These are phyloP conservation scores for Aquilaria yunnanensis DNA, from an alignment of 345 rosid species.

Conservation along the genomic window DNA sequence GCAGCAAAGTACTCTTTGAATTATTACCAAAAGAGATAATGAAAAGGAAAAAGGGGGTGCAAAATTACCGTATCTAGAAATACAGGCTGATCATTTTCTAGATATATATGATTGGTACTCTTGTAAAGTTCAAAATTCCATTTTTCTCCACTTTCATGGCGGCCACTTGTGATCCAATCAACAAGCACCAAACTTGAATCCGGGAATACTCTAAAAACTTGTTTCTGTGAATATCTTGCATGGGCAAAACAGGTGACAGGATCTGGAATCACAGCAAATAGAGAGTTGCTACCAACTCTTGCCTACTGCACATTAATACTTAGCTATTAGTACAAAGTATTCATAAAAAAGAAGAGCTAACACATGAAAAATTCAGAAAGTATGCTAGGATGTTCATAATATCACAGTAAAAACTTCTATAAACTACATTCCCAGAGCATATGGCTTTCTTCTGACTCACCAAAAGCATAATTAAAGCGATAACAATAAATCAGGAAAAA, in stretches of 20 bases:
- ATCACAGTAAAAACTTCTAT: not conserved
- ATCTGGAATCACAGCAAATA: constrained; percentile 77
- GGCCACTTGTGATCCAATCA: constrained; percentile 96
- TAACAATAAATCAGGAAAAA: too few relatives aligned
- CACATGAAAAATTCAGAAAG: not conserved
- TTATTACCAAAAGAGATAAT: not conserved
- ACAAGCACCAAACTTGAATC: constrained; percentile 74
- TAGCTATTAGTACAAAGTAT: constrained; percentile 10
- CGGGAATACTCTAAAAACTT: constrained; percentile 54
- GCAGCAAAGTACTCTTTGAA: not conserved
- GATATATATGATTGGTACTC: constrained; percentile 70
- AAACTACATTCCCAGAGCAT: not conserved
- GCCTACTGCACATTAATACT: constrained; percentile 52
- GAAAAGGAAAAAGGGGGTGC: not conserved
- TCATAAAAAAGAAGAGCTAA: not conserved
- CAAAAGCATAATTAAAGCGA: not conserved
- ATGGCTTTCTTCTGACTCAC: not conserved
- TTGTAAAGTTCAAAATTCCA: constrained; percentile 84
- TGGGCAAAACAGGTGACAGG: constrained; percentile 93
- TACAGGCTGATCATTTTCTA: constrained; percentile 49
- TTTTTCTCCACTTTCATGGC: constrained; percentile 82
- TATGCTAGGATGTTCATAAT: not conserved
- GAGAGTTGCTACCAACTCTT: constrained; percentile 55
- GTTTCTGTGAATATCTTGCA: constrained; percentile 83
- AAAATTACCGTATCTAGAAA: constrained; percentile 73